phyloP scores from a whole-genome alignment of 2,329 filamentous ascomycete species.

The Fusarium nanum region DNA sequence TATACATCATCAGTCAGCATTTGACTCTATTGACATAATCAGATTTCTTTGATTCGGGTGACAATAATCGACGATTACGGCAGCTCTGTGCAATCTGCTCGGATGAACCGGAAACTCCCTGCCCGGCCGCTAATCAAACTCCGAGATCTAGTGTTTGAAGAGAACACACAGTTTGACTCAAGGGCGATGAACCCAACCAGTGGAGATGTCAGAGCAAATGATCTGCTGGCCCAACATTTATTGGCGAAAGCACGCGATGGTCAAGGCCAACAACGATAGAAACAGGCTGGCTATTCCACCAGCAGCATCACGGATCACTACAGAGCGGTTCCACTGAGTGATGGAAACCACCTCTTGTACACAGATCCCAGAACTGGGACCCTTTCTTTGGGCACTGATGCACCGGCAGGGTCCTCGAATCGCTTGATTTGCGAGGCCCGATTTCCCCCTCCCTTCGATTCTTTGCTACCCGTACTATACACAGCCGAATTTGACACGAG shows the following conservation, averaged over 20 bases:
- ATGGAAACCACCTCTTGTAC: constrained; percentile 73
- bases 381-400: constrained; percentile 71
- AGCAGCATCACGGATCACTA: constrained; percentile 68
- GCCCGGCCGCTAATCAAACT: background rate
- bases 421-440: constrained; percentile 69
- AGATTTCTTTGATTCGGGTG: constrained; percentile 64
- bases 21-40: constrained; percentile 61
- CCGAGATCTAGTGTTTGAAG: constrained; percentile 27
- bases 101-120: constrained; percentile 36
- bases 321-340: constrained; percentile 71
- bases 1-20: constrained; percentile 60
- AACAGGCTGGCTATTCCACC: constrained; percentile 49
- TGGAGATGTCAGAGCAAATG: constrained; percentile 18
- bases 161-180: constrained; percentile 29
- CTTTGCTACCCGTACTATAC: constrained; percentile 62
- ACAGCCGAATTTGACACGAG: constrained; percentile 65
- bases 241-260: constrained; percentile 29
- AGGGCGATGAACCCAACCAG: constrained; percentile 29
- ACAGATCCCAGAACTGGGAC: constrained; percentile 67
- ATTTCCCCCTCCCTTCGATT: constrained; percentile 55
- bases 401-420: constrained; percentile 62
- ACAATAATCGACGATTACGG: constrained; percentile 59
- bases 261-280: constrained; percentile 26
- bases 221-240: constrained; percentile 25
- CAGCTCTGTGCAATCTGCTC: constrained; percentile 49